A percentile compares a stretch with the other conserved stretches of the same genome.
Evolutionary conservation across 768 basidiomycete genomes (phyloP).

Genomic region (Amanita muscaria): DNA sequence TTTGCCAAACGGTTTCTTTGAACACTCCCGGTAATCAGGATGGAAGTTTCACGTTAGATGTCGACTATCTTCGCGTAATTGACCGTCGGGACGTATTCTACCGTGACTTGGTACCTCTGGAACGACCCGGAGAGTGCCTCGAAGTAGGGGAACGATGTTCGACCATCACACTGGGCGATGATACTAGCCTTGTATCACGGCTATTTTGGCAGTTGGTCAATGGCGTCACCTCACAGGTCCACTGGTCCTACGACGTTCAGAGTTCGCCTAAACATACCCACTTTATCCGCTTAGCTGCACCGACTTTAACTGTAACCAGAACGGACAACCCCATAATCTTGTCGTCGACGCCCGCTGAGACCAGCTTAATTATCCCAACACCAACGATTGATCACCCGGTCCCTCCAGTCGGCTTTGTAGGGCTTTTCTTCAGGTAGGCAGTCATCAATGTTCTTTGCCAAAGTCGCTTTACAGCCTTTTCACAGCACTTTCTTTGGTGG

Average conservation of each 20-base stretch:
- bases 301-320: not conserved
- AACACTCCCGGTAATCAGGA: constrained; percentile 70
- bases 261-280: not conserved
- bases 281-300: not conserved
- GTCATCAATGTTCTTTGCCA: not conserved
- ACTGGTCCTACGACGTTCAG: too few relatives aligned
- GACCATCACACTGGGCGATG: too few relatives aligned
- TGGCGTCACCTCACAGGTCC: too few relatives aligned
- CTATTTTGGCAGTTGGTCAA: too few relatives aligned
- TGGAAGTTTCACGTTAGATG: constrained; percentile 54
- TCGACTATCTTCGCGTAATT: constrained; percentile 51
- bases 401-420: constrained; percentile 32
- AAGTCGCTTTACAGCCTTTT: not conserved
- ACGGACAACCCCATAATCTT: not conserved
- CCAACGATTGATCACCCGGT: too few relatives aligned
- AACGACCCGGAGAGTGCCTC: too few relatives aligned
- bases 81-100: constrained; percentile 53
- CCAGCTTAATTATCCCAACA: too few relatives aligned
- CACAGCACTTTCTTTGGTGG: constrained; percentile 69
- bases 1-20: constrained; percentile 59
- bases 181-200: not conserved
- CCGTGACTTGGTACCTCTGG: constrained; percentile 20
- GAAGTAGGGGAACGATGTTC: too few relatives aligned
- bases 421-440: constrained; percentile 71
- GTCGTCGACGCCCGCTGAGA: too few relatives aligned